These are phyloP conservation scores for Capsella rubella DNA, from an alignment of 441 rosid species.

Conservation along the genomic window DNA sequence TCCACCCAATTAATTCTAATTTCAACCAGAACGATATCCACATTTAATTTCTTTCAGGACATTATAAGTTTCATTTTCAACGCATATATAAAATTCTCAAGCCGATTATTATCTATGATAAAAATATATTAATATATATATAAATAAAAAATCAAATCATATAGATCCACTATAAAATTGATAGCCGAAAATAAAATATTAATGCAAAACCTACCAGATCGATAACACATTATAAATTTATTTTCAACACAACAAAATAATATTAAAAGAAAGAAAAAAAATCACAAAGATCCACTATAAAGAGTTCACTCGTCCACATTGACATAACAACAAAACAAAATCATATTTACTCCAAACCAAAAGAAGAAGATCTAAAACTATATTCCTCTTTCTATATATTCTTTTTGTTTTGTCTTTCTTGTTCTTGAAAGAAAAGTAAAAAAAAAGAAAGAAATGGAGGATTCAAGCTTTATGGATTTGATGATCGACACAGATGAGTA, in stretches of 20 bases:
- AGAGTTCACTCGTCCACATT: constrained; percentile 34
- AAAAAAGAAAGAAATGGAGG: constrained; percentile 32
- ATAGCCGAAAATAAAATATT: neutral
- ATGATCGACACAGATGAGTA: constrained; percentile 44
- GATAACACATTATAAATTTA: neutral
- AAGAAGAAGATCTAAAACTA: neutral
- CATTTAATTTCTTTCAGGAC: constrained; percentile 16
- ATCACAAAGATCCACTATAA: constrained; percentile 24
- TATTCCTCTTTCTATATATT: neutral
- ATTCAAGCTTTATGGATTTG: constrained; percentile 43
- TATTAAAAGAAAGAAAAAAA: neutral
- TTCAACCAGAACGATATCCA: constrained; percentile 8
- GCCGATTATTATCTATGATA: too few species aligned
- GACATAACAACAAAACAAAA: constrained; percentile 32
- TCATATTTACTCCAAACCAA: constrained; percentile 4
- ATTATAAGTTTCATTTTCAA: neutral
- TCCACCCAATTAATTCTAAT: constrained; percentile 10
- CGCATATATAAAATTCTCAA: too few species aligned
- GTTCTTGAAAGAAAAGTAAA: neutral
- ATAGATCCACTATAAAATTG: too few species aligned
- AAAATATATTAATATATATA: too few species aligned
- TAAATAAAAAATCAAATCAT: too few species aligned
- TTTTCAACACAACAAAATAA: constrained; percentile 11
- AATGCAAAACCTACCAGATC: constrained; percentile 10
- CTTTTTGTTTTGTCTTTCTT: neutral